These are phyloP conservation scores for Lachnellula cervina DNA, from an alignment of 2,329 filamentous ascomycete genomes.

Conservation along the genomic window DNA sequence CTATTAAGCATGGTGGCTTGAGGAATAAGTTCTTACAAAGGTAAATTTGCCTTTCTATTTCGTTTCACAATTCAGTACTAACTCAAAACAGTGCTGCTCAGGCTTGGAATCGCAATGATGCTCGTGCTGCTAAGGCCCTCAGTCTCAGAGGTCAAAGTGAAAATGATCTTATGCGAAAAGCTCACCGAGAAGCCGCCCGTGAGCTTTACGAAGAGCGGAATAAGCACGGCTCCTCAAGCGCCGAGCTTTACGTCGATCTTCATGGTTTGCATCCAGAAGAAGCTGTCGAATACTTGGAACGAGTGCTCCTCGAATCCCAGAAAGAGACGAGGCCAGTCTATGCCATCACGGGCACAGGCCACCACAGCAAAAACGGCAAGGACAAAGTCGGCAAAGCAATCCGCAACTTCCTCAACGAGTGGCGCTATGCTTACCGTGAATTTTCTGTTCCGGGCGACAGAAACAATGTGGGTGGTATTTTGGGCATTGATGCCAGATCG, in stretches of 20 bases:
- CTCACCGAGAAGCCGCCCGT: constrained; percentile 86
- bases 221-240: constrained; percentile 52
- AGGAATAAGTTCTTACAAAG: constrained; percentile 96
- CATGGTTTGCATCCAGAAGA: constrained; percentile 99
- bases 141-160: constrained; percentile 93
- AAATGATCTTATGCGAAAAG: constrained; percentile 95
- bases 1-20: constrained; percentile 93
- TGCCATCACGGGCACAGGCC: constrained; percentile 92
- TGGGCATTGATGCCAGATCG: constrained; percentile 63
- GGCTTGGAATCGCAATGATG: constrained; percentile 98
- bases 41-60: constrained; percentile 41
- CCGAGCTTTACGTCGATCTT: constrained; percentile 88
- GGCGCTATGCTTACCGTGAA: constrained; percentile 92
- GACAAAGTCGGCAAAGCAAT: constrained; percentile 97
- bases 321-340: constrained; percentile 74
- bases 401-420: constrained; percentile 85
- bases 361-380: constrained; percentile 98
- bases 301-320: constrained; percentile 77
- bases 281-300: constrained; percentile 88
- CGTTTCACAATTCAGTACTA: constrained; percentile 2
- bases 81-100: constrained; percentile 69
- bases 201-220: constrained; percentile 94
- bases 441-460: constrained; percentile 95
- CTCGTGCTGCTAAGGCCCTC: constrained; percentile 88
- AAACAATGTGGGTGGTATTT: constrained; percentile 71